Conservation (phyloP, 495 filamentous ascomycete species). For the Xylaria telfairii region DNA sequence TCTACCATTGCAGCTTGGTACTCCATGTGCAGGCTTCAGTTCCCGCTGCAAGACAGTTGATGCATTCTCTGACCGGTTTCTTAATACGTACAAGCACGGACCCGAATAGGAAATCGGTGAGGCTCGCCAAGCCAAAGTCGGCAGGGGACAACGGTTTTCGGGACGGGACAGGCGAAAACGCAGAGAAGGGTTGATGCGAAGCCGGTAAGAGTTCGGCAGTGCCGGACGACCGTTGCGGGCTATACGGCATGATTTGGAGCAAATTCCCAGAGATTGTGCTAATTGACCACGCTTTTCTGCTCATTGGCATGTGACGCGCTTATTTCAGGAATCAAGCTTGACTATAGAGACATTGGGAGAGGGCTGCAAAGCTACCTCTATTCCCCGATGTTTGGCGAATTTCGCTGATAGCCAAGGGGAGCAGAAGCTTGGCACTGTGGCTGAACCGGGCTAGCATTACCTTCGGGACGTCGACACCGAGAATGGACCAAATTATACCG, state of each 20-base stretch:
- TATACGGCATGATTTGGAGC: conserved; percentile 6
- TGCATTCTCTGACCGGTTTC: conserved; percentile 27
- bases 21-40: conserved; percentile 16
- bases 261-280: conserved; percentile 6
- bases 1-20: conserved; percentile 1
- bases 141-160: conserved; percentile 25
- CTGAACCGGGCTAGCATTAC: not conserved
- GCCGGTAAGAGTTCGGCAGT: conserved; percentile 18
- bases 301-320: not conserved
- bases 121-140: conserved; percentile 15
- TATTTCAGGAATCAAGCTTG: conserved; percentile 6
- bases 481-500: not conserved
- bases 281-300: not conserved
- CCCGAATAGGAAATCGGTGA: conserved; percentile 19
- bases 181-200: conserved; percentile 14
- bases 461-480: conserved; percentile 20
- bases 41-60: conserved; percentile 21
- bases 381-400: conserved; percentile 1
- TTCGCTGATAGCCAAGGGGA: conserved; percentile 12
- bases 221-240: conserved; percentile 13
- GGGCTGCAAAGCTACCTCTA: not conserved
- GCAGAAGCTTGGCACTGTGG: conserved; percentile 9
- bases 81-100: conserved; percentile 1
- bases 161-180: conserved; percentile 24
- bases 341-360: not conserved